phyloP scores from a whole-genome alignment of 768 basidiomycete species.

The Symmetrospora coprosmae region DNA sequence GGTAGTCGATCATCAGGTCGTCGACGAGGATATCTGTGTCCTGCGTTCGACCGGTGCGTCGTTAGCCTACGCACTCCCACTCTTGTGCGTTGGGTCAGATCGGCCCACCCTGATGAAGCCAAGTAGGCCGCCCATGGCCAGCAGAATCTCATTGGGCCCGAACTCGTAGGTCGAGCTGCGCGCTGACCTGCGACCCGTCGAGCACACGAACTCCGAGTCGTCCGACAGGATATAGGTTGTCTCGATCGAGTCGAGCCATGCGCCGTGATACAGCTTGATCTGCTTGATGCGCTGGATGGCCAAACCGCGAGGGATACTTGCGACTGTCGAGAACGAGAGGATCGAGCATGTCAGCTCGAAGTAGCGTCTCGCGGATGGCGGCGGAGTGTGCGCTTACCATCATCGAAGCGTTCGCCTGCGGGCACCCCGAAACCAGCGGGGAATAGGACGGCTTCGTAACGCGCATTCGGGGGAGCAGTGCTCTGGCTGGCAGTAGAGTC shows the following conservation, averaged over 20 bases:
- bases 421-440: slow-evolving; percentile 7
- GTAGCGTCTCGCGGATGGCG: neutral
- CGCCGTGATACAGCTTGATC: neutral
- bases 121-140: neutral
- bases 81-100: neutral
- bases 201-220: neutral
- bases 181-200: neutral
- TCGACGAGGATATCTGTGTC: neutral
- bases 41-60: neutral
- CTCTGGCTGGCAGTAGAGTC: too few relatives aligned
- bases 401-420: neutral
- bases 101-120: neutral
- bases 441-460: neutral
- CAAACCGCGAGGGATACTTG: neutral
- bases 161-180: neutral
- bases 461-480: too few relatives aligned
- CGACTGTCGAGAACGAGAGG: neutral
- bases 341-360: neutral
- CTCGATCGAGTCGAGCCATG: slow-evolving; percentile 3
- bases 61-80: too few relatives aligned
- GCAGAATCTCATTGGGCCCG: neutral
- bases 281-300: neutral
- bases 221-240: neutral
- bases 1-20: slow-evolving; percentile 11
- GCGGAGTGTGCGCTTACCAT: neutral